A percentile compares a stretch with the other conserved stretches of the same genome.
phyloP scores from a whole-genome alignment of 176 grass and related monocot genomes.

The Triticum timopheevii region DNA sequence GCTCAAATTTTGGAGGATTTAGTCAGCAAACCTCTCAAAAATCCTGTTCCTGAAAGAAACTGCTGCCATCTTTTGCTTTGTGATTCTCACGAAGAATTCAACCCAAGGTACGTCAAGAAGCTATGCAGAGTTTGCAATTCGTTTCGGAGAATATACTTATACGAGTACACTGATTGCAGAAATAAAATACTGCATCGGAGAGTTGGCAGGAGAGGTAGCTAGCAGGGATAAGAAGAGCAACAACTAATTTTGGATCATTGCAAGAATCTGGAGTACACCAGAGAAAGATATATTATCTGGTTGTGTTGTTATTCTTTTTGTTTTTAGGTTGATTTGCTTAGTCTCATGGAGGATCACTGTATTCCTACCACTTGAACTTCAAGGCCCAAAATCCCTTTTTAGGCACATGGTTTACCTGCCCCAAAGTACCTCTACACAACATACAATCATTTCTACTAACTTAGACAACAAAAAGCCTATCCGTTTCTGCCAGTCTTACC shows the following conservation, averaged over 20 bases:
- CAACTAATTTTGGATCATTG: conserved; percentile 3
- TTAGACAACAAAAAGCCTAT: conserved; percentile 3
- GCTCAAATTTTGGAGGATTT: conserved; percentile 12
- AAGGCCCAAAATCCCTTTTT: conserved; percentile 1
- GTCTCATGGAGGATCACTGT: neutral
- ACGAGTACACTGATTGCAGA: neutral
- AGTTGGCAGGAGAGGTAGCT: neutral
- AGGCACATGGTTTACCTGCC: conserved; percentile 22
- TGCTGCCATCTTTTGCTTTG: neutral
- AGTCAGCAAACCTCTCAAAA: conserved; percentile 5
- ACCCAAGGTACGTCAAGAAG: neutral
- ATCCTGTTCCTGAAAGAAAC: neutral
- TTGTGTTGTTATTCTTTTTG: neutral
- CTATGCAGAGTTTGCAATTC: neutral
- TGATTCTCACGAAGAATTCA: neutral
- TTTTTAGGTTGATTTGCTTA: neutral
- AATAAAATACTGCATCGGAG: neutral
- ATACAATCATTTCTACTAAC: conserved; percentile 4
- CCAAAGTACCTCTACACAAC: conserved; percentile 10
- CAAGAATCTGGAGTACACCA: neutral
- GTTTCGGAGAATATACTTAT: neutral
- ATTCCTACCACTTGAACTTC: neutral
- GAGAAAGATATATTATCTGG: neutral
- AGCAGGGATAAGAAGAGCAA: neutral
- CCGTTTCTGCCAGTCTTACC: conserved; percentile 4